Evolutionary conservation across 2,329 filamentous ascomycete genomes (phyloP), one percentile per base, ranked within the genome.

Genomic region (Microdochium paspali): DNA sequence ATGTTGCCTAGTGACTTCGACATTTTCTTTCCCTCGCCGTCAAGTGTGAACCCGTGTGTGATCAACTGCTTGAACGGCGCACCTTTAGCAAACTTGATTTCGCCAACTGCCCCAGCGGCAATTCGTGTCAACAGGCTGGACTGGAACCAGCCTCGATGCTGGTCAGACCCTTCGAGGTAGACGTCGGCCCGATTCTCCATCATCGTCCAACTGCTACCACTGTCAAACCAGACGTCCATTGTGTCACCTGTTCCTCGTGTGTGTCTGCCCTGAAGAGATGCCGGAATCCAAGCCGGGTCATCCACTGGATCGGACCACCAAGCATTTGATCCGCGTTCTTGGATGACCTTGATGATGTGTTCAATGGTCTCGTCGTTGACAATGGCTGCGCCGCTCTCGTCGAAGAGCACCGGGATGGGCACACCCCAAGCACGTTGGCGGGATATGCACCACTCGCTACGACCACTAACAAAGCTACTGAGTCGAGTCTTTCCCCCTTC

Each of bases 211-310:
- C 89, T 95, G 45, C 87, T 95, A 5, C 93, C 93, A 54, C 93
- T 97, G 64, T 98, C 93, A 57, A 98, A 98, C 93, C 93, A 98
- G 10, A 98, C 93, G 64, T 98, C 93, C 93, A 98, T 98, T 0
- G 93, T 98, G 59, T 98, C 93, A 40, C 74, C 87, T 13, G 91
- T 91, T 52, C 93, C 84, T 44, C 77, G 72, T 60, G 85, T 93
- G 4, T 68, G 61, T 9, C 72, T 71, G 13, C 73, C 68, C 26
- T 69, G 67, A 2, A 95, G 69, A 10, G 78, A 76, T 5, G 78
- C 66, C 2, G 83, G 80, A 26, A 94, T 73, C 91, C 91, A 98
- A 1, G 78, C 79, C 23, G 76, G 69, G 46, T 97, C 90, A 51
- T 90, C 77, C 2, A 75, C 70, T 13, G 77, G 71, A 61, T 97